Conservation (phyloP, 139 green algal genomes). For the Trebouxia sp. region DNA sequence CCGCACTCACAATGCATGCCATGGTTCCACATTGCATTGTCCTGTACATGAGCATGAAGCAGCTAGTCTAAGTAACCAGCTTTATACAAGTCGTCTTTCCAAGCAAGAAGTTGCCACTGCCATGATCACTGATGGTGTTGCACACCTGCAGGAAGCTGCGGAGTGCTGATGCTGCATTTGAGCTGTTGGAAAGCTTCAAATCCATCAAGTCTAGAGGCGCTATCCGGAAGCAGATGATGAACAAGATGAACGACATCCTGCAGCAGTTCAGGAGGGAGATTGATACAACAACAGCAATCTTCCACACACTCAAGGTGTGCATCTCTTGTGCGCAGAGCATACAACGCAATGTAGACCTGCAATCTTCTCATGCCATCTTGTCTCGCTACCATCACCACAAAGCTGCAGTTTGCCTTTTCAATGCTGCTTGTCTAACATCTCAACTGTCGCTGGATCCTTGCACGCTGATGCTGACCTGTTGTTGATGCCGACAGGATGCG, state of each 20-base stretch:
- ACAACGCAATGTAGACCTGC: too few species aligned
- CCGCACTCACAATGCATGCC: too few species aligned
- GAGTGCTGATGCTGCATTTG: conserved; percentile 81
- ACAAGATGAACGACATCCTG: conserved; percentile 89
- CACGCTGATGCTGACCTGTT: background rate
- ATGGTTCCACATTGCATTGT: too few species aligned
- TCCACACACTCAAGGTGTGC: conserved; percentile 32
- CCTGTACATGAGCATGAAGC: too few species aligned
- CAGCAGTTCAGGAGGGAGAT: conserved; percentile 88
- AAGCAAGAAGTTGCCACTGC: background rate
- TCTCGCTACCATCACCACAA: too few species aligned
- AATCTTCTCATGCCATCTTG: too few species aligned
- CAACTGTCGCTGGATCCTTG: too few species aligned
- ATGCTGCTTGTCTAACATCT: too few species aligned
- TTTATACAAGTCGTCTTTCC: too few species aligned
- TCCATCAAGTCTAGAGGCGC: conserved; percentile 80
- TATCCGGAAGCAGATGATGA: conserved; percentile 89
- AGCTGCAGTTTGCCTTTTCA: too few species aligned
- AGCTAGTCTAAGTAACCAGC: too few species aligned
- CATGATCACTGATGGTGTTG: background rate
- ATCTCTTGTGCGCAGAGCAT: too few species aligned
- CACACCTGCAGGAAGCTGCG: conserved; percentile 67
- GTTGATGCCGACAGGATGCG: conserved; percentile 30
- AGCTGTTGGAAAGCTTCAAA: conserved; percentile 92
- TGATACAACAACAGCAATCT: conserved; percentile 39